Evolutionary conservation across 169 alveolate species (phyloP).

Genomic region (Perkinsus chesapeaki): DNA sequence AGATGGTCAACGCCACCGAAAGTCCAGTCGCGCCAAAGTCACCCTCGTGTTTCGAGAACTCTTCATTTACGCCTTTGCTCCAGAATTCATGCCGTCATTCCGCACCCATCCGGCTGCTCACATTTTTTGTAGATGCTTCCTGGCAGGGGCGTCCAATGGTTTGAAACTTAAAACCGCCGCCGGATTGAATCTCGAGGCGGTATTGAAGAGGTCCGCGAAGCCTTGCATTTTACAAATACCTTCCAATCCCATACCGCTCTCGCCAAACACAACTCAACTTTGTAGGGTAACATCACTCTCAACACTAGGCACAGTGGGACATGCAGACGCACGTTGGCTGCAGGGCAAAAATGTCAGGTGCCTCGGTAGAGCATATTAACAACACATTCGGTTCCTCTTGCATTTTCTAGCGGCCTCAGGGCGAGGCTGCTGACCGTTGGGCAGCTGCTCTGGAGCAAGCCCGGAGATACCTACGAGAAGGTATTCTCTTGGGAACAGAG

Average conservation of each 20-base stretch:
- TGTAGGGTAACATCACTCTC: neutral
- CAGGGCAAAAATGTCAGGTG: neutral
- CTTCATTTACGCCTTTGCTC: neutral
- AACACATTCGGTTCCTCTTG: neutral
- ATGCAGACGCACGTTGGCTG: no score
- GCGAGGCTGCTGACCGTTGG: neutral
- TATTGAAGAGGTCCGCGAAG: neutral
- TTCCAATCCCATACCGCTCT: neutral
- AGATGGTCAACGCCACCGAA: no score
- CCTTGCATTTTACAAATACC: neutral
- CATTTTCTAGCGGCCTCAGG: neutral
- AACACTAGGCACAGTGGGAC: neutral
- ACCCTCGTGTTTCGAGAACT: neutral
- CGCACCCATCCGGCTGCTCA: no score
- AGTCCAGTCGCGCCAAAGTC: neutral
- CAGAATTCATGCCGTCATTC: no score
- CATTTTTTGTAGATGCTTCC: neutral
- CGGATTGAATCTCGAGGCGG: neutral
- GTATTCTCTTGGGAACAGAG: no score
- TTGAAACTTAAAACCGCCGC: neutral
- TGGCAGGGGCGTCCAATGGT: neutral
- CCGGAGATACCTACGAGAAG: neutral
- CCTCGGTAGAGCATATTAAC: neutral
- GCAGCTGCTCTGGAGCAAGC: neutral
- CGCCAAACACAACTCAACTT: neutral